A percentile compares a stretch with the other conserved stretches of the same genome.
These are phyloP conservation scores for Serendipita sp. DNA, from an alignment of 768 basidiomycete species.

Conservation along the genomic window DNA sequence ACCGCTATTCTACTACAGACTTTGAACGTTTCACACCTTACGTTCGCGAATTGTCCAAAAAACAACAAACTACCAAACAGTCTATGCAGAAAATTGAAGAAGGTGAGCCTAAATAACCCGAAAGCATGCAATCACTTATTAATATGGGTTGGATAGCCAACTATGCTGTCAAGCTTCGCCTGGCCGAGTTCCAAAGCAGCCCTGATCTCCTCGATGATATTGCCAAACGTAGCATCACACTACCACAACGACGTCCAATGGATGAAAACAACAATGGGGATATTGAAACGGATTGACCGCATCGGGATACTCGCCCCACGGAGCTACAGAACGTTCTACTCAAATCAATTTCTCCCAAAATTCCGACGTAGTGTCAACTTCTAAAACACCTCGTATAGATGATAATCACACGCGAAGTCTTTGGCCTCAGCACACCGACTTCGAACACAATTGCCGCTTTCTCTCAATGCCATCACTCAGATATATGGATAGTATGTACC, in stretches of 20 bases:
- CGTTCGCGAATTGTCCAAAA: slow-evolving; percentile 62
- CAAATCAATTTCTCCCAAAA: too few species aligned
- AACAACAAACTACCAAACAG: slow-evolving; percentile 69
- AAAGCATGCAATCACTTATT: not conserved
- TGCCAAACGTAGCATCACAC: not conserved
- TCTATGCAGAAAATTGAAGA: slow-evolving; percentile 93
- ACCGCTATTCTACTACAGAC: slow-evolving; percentile 25
- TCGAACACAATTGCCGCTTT: too few species aligned
- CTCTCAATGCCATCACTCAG: too few species aligned
- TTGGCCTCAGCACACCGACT: too few species aligned
- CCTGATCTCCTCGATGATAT: not conserved
- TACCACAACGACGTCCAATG: not conserved
- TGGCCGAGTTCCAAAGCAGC: not conserved
- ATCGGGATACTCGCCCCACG: too few species aligned
- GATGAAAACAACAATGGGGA: not conserved
- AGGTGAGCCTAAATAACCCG: slow-evolving; percentile 33
- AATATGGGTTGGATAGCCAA: not conserved
- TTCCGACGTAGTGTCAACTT: too few species aligned
- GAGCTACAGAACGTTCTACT: too few species aligned
- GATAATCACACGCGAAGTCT: too few species aligned
- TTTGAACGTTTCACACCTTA: slow-evolving; percentile 63
- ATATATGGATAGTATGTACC: too few species aligned
- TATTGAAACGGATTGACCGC: not conserved
- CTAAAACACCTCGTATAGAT: too few species aligned
- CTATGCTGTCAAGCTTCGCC: not conserved